These are phyloP conservation scores for Lotus japonicus DNA, from an alignment of 306 rosid species.

Conservation along the genomic window DNA sequence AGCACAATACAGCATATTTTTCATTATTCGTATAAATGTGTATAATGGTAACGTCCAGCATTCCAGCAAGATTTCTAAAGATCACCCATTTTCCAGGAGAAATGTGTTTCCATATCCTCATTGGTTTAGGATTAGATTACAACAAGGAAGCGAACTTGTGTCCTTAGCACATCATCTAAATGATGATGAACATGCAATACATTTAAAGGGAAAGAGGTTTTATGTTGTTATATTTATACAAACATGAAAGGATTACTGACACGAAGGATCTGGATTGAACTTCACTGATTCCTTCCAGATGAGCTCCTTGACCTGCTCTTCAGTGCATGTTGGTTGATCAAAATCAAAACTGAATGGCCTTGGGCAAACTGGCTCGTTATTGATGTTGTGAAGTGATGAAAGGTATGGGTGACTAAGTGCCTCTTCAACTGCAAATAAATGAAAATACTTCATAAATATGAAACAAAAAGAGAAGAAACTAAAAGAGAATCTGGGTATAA, in stretches of 20 bases:
- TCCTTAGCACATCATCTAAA: slow-evolving; percentile 25
- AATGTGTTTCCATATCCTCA: slow-evolving; percentile 13
- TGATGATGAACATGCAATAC: slow-evolving; percentile 25
- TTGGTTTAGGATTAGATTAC: slow-evolving; percentile 28
- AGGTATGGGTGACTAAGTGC: slow-evolving; percentile 89
- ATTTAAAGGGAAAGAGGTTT: slow-evolving; percentile 20
- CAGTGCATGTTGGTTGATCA: slow-evolving; percentile 86
- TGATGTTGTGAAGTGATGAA: slow-evolving; percentile 71
- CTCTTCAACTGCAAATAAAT: slow-evolving; percentile 70
- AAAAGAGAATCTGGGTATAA: too few relatives aligned
- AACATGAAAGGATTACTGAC: slow-evolving; percentile 38
- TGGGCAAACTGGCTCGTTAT: slow-evolving; percentile 75
- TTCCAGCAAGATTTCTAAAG: slow-evolving; percentile 9
- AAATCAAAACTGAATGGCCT: slow-evolving; percentile 84
- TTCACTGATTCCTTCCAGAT: slow-evolving; percentile 87
- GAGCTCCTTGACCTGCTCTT: slow-evolving; percentile 92
- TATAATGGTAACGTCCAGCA: background rate
- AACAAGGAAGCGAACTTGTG: slow-evolving; percentile 33
- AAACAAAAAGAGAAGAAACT: background rate
- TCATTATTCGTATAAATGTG: slow-evolving; percentile 29
- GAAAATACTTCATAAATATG: background rate
- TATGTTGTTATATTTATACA: slow-evolving; percentile 30
- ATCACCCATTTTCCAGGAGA: slow-evolving; percentile 22
- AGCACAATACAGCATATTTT: slow-evolving; percentile 20
- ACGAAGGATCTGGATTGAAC: slow-evolving; percentile 83